Base-by-base conservation (phyloP, 176 grass and related monocot genomes). In the Elymus sibiricus region DNA sequence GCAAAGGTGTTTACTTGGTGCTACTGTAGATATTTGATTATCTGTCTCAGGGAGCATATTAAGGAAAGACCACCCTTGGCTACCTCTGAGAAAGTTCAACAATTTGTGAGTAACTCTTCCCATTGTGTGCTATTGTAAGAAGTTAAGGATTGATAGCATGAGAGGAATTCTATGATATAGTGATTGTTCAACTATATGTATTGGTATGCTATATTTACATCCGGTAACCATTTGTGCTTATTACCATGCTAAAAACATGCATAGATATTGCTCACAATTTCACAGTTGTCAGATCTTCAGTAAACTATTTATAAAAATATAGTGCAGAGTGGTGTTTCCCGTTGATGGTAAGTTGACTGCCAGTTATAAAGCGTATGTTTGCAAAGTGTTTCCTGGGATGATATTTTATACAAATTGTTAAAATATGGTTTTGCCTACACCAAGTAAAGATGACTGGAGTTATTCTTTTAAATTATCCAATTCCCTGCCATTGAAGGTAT, bases 21-120 rank as follows among this genome's bases (percentile, higher is more conserved):
- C 64, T 88, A 22, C 69, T 81, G 77, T 74, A 98, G 95, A 87
- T 85, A 90, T 87, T 98, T 91, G 14, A 85, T 98, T 47, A 79
- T 95, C 82, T 85, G 89, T 62, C 87, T 98, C n/a, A 98, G 95
- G 85, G 93, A 98, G 53, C 93, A 98, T 80, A 98, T 95, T 69
- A 98, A 98, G 77, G 95, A 98, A 89, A 88, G 93, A 27, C 93
- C 95, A 77, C 91, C 95, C 17, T 92, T 98, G 81, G 95, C 95
- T n/a, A n/a, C n/a, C n/a, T n/a, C n/a, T n/a, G n/a, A n/a, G n/a
- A n/a, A n/a, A n/a, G n/a, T n/a, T n/a, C 93, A 98, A 76, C 95
- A 98, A 72, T 95, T 89, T 86, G 95, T 95, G 78, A 83, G 92
- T 95, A 81, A 15, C 58, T 73, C 53, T 58, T 83, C 29, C 29